Evolutionary conservation across 176 grass and related monocot genomes (phyloP).

Genomic region (Pontederia paniculata): DNA sequence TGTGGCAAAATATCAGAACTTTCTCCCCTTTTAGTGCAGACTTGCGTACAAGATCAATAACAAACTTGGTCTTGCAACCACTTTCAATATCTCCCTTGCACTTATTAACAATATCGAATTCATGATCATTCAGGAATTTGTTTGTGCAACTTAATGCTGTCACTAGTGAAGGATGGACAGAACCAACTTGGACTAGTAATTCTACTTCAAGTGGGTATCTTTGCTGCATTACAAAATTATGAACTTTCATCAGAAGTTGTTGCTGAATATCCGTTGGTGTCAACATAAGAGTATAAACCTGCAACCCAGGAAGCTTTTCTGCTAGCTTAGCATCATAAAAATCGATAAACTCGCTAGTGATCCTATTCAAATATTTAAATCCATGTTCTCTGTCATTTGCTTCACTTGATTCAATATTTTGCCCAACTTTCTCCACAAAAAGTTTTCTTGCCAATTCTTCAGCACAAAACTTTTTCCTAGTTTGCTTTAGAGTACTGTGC

Average conservation of each 20-base stretch:
- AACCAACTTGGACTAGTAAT: slow-evolving; percentile 55
- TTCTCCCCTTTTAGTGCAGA: slow-evolving; percentile 39
- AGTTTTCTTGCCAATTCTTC: slow-evolving; percentile 47
- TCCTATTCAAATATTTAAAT: slow-evolving; percentile 44
- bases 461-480: slow-evolving; percentile 27
- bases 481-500: background rate
- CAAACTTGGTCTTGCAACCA: slow-evolving; percentile 74
- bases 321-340: slow-evolving; percentile 45
- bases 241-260: slow-evolving; percentile 1
- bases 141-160: background rate
- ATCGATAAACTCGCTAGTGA: slow-evolving; percentile 65
- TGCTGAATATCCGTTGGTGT: slow-evolving; percentile 42
- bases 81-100: slow-evolving; percentile 18
- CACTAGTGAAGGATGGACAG: slow-evolving; percentile 45
- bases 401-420: slow-evolving; percentile 57
- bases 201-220: slow-evolving; percentile 22
- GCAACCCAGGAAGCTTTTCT: slow-evolving; percentile 63
- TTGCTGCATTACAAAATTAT: background rate
- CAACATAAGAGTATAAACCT: slow-evolving; percentile 64
- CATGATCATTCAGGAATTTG: too few species aligned
- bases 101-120: too few species aligned
- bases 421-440: slow-evolving; percentile 75
- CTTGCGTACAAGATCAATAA: slow-evolving; percentile 50
- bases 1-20: slow-evolving; percentile 80
- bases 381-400: slow-evolving; percentile 34